Evolutionary conservation across 169 alveolate genomes (phyloP).

Genomic region (Plasmodium coatneyi): DNA sequence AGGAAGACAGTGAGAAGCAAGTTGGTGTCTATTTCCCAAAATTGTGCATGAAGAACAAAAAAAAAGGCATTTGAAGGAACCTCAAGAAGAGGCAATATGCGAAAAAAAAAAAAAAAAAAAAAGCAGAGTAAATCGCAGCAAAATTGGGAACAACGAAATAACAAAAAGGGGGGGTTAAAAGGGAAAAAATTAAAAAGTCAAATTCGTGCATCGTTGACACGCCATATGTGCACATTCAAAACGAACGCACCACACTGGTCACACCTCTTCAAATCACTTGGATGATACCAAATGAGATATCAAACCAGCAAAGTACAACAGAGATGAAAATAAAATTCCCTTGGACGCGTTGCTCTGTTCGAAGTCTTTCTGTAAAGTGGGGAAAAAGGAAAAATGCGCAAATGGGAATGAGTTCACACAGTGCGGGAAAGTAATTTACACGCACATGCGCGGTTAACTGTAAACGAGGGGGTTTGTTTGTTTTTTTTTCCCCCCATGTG

Average conservation of each 20-base stretch:
- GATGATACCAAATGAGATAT: constrained; percentile 71
- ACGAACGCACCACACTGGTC: neutral
- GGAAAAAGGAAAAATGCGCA: neutral
- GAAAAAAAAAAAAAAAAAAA: neutral
- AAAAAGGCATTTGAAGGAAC: neutral
- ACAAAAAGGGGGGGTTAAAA: neutral
- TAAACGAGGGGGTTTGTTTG: neutral
- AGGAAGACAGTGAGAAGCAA: neutral
- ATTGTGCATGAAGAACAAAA: constrained; percentile 14
- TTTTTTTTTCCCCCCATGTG: neutral
- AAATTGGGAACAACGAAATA: neutral
- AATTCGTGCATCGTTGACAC: neutral
- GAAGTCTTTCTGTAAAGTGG: constrained; percentile 35
- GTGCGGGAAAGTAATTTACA: neutral
- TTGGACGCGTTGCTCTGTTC: constrained; percentile 53
- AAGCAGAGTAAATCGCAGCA: neutral
- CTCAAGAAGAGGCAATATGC: neutral
- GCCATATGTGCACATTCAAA: constrained; percentile 13
- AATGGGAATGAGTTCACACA: neutral
- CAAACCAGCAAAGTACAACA: constrained; percentile 55
- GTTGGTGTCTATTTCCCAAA: neutral
- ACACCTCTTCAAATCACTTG: constrained; percentile 9
- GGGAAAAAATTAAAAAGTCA: constrained; percentile 6
- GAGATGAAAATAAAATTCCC: constrained; percentile 64
- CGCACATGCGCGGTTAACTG: neutral